Conservation (phyloP, 1,284 basidiomycete genomes). For the Abortiporus biennis region DNA sequence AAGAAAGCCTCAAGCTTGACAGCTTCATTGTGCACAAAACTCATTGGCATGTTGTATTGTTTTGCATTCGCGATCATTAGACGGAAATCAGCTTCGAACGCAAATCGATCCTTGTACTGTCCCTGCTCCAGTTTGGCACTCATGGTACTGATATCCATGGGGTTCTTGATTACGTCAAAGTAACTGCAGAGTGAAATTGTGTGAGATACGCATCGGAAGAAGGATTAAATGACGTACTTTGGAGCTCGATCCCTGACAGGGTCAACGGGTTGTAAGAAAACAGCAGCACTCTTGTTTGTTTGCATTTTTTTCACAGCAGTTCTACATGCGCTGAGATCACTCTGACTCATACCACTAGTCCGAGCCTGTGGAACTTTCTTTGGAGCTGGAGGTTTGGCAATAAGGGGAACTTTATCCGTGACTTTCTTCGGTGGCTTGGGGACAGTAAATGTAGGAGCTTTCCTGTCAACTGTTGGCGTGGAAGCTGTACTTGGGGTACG, state of each 20-base stretch:
- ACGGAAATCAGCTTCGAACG: constrained; percentile 83
- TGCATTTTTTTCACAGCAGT: constrained; percentile 82
- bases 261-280: constrained; percentile 89
- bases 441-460: constrained; percentile 13
- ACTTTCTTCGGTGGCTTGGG: constrained; percentile 22
- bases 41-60: constrained; percentile 75
- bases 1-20: constrained; percentile 78
- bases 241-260: constrained; percentile 82
- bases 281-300: constrained; percentile 57
- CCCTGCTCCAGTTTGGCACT: constrained; percentile 84
- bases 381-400: constrained; percentile 18
- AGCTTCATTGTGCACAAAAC: constrained; percentile 75
- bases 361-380: constrained; percentile 66
- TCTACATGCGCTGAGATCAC: constrained; percentile 77
- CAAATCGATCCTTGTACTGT: constrained; percentile 81
- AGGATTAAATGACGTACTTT: constrained; percentile 45
- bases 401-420: constrained; percentile 17
- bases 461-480: constrained; percentile 17
- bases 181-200: constrained; percentile 48
- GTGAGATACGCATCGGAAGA: background rate
- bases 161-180: constrained; percentile 84
- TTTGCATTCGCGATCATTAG: constrained; percentile 89
- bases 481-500: constrained; percentile 7
- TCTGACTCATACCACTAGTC: constrained; percentile 72
- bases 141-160: constrained; percentile 95